Base-by-base conservation (phyloP, 1,284 basidiomycete species). In the Serendipita sp. region DNA sequence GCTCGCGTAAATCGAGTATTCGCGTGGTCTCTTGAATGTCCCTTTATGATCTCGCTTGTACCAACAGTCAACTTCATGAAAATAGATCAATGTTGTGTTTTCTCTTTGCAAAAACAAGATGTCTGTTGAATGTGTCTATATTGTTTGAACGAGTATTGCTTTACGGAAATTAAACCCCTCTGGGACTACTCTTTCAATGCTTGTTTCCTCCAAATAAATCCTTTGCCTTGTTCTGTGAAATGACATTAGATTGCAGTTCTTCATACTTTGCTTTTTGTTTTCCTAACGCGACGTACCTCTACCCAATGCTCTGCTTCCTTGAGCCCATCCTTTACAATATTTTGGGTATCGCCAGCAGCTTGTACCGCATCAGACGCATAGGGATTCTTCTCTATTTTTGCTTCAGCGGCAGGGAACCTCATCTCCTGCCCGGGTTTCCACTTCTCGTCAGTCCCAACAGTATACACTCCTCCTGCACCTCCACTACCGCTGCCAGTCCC, bases 371-470 rank as follows among this genome's bases (percentile, higher is more conserved):
- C 22, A 26, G 12, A 4, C 4, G 15, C 53, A 58, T 22, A 58
- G 10, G 53, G 53, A 30, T 58, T 58, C 53, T 58, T 58, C 53
- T 58, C 53, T 26, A 26, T n/a, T 26, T 58, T 26, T 2, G 53
- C 34, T 26, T 58, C 53, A 22, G 53, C 53, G 15, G 53, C 53
- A 10, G 22, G 53, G 53, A 58, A 58, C 17, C 6, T n/a, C 53
- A 58, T 58, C 32, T 29, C 34, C 34, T 58, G 53, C n/a, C 53
- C 53, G 10, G 53, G 53, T 26, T 58, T 58, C 53, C 53, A 58
- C 30, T 58, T 58, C 15, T 58, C 53, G 53, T 32, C 53, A n/a
- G 15, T 35, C 30, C 53, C 53, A 4, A n/a, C 34, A 4, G 32
- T 32, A 30, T 58, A 58, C 22, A n/a, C n/a, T 10, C 30, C 53